Evolutionary conservation across 2,329 filamentous ascomycete genomes (phyloP).

Genomic region (Aureobasidium sp.): DNA sequence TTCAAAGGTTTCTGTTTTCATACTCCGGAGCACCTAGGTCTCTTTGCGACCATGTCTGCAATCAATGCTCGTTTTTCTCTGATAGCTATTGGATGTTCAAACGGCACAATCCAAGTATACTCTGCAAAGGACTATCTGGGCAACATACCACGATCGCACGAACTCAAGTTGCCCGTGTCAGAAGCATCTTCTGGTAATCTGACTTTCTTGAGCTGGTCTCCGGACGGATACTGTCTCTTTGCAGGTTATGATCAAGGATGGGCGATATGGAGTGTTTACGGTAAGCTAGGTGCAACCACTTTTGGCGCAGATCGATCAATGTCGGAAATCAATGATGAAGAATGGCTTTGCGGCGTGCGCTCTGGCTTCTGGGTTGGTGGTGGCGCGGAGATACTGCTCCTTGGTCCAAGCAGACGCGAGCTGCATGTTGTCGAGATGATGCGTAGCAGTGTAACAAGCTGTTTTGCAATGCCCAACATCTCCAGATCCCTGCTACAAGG

Average conservation of each 20-base stretch:
- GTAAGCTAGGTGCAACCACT: constrained; percentile 77
- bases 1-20: constrained; percentile 94
- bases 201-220: constrained; percentile 74
- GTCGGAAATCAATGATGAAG: constrained; percentile 61
- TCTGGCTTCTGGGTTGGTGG: constrained; percentile 81
- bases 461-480: constrained; percentile 84
- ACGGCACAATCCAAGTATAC: constrained; percentile 80
- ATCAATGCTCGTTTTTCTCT: constrained; percentile 95
- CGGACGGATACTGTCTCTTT: constrained; percentile 93
- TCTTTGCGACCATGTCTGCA: constrained; percentile 62
- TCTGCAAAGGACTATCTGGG: constrained; percentile 87
- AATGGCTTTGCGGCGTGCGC: constrained; percentile 72
- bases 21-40: constrained; percentile 50
- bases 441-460: constrained; percentile 84
- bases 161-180: constrained; percentile 62
- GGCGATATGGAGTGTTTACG: constrained; percentile 96
- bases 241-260: constrained; percentile 87
- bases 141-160: constrained; percentile 82
- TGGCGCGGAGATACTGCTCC: constrained; percentile 75
- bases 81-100: constrained; percentile 73
- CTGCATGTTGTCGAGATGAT: constrained; percentile 65
- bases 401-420: constrained; percentile 34
- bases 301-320: constrained; percentile 63
- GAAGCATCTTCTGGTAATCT: constrained; percentile 59
- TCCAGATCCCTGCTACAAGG: constrained; percentile 84